phyloP scores from a whole-genome alignment of 345 rosid species.

The Lumnitzera littorea region DNA sequence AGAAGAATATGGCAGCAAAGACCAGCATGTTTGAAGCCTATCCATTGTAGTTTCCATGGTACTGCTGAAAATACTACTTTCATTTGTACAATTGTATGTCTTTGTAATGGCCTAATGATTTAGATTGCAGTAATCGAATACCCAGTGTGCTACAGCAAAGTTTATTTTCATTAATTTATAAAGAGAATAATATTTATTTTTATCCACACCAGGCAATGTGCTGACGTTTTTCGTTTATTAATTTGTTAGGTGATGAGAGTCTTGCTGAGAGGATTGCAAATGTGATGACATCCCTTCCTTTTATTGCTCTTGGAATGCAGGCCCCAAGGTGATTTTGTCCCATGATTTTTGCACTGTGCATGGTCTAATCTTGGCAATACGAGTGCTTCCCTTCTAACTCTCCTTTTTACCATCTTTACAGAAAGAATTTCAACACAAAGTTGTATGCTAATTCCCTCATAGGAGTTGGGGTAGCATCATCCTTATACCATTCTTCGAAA shows the following conservation, averaged over 20 bases:
- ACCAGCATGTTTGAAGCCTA: constrained; percentile 84
- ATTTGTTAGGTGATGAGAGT: constrained; percentile 55
- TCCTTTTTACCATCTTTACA: constrained; percentile 15
- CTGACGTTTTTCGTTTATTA: too few relatives aligned
- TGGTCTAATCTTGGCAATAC: not conserved
- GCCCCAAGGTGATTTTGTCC: constrained; percentile 64
- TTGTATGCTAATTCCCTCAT: constrained; percentile 88
- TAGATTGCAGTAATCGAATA: too few relatives aligned
- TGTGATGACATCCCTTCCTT: constrained; percentile 89
- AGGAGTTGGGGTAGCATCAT: constrained; percentile 90
- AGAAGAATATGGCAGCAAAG: constrained; percentile 92
- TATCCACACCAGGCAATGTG: too few relatives aligned
- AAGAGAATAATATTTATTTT: too few relatives aligned
- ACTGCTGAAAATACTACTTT: constrained; percentile 5
- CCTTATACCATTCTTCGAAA: constrained; percentile 81
- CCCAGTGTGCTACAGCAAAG: too few relatives aligned
- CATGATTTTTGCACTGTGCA: not conserved
- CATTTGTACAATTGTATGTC: not conserved
- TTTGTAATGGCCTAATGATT: not conserved
- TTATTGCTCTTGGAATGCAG: constrained; percentile 74
- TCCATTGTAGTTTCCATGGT: constrained; percentile 55
- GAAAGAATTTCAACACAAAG: constrained; percentile 64
- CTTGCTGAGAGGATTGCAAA: constrained; percentile 66
- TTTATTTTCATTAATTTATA: too few relatives aligned
- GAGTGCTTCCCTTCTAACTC: not conserved